Evolutionary conservation across 106 monocot genomes (phyloP).

Genomic region (Platanthera guangdongensis): DNA sequence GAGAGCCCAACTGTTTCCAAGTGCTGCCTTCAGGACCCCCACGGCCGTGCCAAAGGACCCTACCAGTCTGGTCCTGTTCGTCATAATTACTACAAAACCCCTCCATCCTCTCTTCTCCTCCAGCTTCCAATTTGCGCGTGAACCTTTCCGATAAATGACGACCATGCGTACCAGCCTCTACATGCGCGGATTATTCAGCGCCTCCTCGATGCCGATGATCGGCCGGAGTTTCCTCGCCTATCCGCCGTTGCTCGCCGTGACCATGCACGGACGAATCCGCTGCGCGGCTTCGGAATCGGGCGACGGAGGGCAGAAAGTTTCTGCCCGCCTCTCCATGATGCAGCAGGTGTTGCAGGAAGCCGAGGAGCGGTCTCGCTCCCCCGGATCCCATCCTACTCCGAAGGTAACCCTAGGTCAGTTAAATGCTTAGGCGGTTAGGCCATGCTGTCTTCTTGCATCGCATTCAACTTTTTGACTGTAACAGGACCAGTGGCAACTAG

Average conservation of each 20-base stretch:
- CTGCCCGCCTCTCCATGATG: slow-evolving; percentile 43
- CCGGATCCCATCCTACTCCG: slow-evolving; percentile 32
- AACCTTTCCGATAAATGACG: slow-evolving; percentile 12
- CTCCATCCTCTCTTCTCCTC: too few species aligned
- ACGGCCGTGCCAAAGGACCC: too few species aligned
- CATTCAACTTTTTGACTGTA: background rate
- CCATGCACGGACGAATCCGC: slow-evolving; percentile 10
- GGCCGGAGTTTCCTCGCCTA: background rate
- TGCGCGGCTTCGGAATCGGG: slow-evolving; percentile 25
- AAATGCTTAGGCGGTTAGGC: background rate
- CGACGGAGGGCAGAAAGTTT: slow-evolving; percentile 25
- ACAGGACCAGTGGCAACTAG: background rate
- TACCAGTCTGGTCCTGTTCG: too few species aligned
- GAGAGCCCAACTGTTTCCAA: too few species aligned
- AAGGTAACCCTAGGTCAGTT: slow-evolving; percentile 47
- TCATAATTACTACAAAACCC: too few species aligned
- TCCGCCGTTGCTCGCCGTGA: background rate
- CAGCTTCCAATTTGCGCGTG: too few species aligned
- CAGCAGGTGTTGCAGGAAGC: slow-evolving; percentile 42
- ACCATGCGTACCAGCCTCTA: slow-evolving; percentile 11
- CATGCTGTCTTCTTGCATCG: background rate
- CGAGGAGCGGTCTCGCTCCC: slow-evolving; percentile 33
- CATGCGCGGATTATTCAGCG: slow-evolving; percentile 10
- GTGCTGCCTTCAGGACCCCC: too few species aligned
- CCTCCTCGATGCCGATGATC: slow-evolving; percentile 12